A percentile compares a stretch with the other conserved stretches of the same genome.
Conservation (phyloP, 164 flowering plant species). For the Piper longum region DNA sequence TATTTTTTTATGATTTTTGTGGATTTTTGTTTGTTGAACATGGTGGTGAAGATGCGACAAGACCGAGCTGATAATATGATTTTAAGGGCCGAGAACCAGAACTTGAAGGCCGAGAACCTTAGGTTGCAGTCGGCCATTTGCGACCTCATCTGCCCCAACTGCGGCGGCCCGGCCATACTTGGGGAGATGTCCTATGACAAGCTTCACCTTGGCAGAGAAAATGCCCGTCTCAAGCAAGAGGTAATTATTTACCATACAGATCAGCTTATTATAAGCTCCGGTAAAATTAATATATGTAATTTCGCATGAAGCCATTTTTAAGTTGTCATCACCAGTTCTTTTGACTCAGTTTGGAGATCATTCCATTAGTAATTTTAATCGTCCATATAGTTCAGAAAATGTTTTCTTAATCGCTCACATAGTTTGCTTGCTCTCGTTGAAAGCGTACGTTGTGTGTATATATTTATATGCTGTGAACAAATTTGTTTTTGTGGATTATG, state of each 20-base stretch:
- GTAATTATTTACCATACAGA: conserved; percentile 12
- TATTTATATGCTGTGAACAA: too few species aligned
- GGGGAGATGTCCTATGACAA: conserved; percentile 68
- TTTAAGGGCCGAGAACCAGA: conserved; percentile 68
- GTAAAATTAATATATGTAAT: too few species aligned
- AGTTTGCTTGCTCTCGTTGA: conserved; percentile 35
- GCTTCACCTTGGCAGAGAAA: conserved; percentile 74
- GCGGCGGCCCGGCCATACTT: conserved; percentile 64
- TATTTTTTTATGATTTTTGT: neutral
- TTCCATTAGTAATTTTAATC: too few species aligned
- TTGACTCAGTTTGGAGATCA: too few species aligned
- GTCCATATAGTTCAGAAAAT: conserved; percentile 20
- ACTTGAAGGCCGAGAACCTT: conserved; percentile 58
- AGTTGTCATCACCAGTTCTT: too few species aligned
- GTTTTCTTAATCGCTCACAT: conserved; percentile 15
- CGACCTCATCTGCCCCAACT: conserved; percentile 57
- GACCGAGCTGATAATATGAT: conserved; percentile 65
- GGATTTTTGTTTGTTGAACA: neutral
- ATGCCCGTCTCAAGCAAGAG: conserved; percentile 90
- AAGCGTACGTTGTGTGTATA: too few species aligned
- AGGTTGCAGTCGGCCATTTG: conserved; percentile 56
- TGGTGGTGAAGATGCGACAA: conserved; percentile 53
- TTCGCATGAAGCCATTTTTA: too few species aligned
- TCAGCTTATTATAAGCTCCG: too few species aligned
- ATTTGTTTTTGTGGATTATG: conserved; percentile 11